Percentiles rank a stretch among this genome's conserved stretches.
phyloP scores from a whole-genome alignment of 2,329 filamentous ascomycete genomes.

The Ceratocystis papillata region DNA sequence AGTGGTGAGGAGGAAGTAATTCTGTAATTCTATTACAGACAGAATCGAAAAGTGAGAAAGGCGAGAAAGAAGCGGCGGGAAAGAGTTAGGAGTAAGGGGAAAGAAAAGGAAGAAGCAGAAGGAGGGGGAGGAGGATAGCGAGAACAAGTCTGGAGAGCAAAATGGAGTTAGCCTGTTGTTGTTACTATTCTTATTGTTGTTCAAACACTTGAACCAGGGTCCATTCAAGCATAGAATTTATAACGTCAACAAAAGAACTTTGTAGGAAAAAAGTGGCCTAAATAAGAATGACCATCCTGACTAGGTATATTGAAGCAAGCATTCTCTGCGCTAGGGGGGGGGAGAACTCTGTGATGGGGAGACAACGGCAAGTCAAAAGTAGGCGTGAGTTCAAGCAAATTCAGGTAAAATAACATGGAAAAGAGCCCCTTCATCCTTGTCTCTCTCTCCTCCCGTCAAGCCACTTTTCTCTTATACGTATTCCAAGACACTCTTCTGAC shows the following conservation, averaged over 20 bases:
- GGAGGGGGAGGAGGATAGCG: background rate
- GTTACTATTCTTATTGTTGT: slow-evolving; percentile 14
- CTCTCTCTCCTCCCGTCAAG: background rate
- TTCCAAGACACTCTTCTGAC: slow-evolving; percentile 12
- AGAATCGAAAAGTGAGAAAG: background rate
- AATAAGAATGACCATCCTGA: background rate
- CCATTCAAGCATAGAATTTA: no score
- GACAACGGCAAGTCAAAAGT: background rate
- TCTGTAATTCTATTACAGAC: no score
- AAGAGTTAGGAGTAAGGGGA: background rate
- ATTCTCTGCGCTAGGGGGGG: background rate
- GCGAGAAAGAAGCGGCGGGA: background rate
- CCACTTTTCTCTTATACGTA: background rate
- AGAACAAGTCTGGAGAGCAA: background rate
- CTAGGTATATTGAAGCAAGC: background rate
- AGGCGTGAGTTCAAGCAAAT: background rate
- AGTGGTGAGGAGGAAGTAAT: no score
- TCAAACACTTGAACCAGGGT: background rate
- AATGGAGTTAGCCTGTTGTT: background rate
- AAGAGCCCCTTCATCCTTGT: background rate
- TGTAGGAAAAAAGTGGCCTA: background rate
- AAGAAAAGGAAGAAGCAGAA: slow-evolving; percentile 1
- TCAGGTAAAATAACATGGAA: background rate
- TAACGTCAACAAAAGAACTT: slow-evolving; percentile 6
- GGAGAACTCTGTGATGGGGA: background rate